Percentiles rank a stretch among this genome's conserved stretches.
Evolutionary conservation across 2,329 filamentous ascomycete species (phyloP).

Genomic region (Xylariomycetidae sp.): DNA sequence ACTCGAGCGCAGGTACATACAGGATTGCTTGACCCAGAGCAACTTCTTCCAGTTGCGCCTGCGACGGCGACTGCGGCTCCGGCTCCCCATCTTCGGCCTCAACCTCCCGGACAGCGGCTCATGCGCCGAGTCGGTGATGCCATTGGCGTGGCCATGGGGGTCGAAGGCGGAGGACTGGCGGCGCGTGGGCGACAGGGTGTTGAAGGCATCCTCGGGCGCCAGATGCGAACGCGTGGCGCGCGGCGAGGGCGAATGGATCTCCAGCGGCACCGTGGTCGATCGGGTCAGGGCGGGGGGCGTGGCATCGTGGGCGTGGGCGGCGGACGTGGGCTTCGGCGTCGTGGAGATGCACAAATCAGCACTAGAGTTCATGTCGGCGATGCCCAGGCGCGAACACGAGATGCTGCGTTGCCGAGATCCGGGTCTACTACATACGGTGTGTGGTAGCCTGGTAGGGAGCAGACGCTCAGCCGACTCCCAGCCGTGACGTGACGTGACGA

Average conservation of each 20-base stretch:
- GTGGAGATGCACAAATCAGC: not conserved
- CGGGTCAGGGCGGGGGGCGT: constrained; percentile 27
- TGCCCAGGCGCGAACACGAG: too few species aligned
- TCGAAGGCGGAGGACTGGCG: constrained; percentile 32
- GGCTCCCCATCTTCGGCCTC: constrained; percentile 46
- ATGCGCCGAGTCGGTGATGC: constrained; percentile 23
- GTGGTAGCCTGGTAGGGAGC: too few species aligned
- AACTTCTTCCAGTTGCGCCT: constrained; percentile 88
- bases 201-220: constrained; percentile 79
- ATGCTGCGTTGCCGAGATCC: too few species aligned
- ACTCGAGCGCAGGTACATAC: too few species aligned
- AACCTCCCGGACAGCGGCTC: constrained; percentile 31
- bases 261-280: constrained; percentile 34
- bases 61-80: constrained; percentile 60
- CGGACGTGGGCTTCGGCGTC: constrained; percentile 4
- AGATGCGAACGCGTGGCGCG: constrained; percentile 61
- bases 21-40: constrained; percentile 95
- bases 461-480: too few species aligned
- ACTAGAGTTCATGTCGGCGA: constrained; percentile 3
- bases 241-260: constrained; percentile 26
- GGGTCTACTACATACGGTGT: not conserved
- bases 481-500: too few species aligned
- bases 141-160: constrained; percentile 20
- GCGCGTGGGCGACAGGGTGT: constrained; percentile 55
- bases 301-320: constrained; percentile 3